A percentile compares a stretch with the other conserved stretches of the same genome.
Evolutionary conservation across 768 basidiomycete genomes (phyloP).

Genomic region (Hebeloma cylindrosporum): DNA sequence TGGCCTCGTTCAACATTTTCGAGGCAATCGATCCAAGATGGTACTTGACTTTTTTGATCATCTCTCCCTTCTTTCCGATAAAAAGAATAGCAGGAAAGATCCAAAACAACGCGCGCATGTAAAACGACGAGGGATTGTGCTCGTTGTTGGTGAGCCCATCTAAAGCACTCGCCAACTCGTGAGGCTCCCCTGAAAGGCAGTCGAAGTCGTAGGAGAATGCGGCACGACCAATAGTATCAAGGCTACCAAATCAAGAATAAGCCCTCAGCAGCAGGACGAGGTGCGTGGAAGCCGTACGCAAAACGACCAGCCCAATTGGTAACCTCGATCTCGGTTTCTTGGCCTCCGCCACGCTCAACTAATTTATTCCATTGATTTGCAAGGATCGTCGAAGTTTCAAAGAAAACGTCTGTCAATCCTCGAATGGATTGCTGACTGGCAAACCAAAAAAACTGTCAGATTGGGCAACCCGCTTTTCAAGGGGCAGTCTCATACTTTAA

Average conservation of each 20-base stretch:
- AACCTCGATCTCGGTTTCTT: constrained; percentile 51
- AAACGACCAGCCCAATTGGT: constrained; percentile 62
- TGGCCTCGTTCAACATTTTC: constrained; percentile 56
- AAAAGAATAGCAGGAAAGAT: constrained; percentile 54
- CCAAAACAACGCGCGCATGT: constrained; percentile 66
- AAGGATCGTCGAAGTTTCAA: constrained; percentile 54
- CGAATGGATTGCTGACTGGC: constrained; percentile 50
- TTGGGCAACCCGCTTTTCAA: background rate
- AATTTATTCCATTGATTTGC: constrained; percentile 49
- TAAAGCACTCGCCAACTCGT: constrained; percentile 50
- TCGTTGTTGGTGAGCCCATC: constrained; percentile 63
- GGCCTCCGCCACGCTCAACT: constrained; percentile 39
- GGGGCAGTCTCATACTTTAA: constrained; percentile 41
- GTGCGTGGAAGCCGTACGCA: constrained; percentile 40
- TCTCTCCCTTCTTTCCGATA: constrained; percentile 57
- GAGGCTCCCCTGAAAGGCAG: constrained; percentile 50
- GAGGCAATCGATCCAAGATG: constrained; percentile 53
- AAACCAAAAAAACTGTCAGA: background rate
- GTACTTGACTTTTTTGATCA: constrained; percentile 54
- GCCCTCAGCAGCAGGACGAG: background rate
- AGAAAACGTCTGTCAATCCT: constrained; percentile 49
- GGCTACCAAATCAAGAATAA: constrained; percentile 30
- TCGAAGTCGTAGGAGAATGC: constrained; percentile 64
- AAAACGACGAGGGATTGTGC: constrained; percentile 56
- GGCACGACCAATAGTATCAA: constrained; percentile 61